Evolutionary conservation across 495 filamentous ascomycete genomes (phyloP).

Genomic region (Sabuloglossum arenarium): DNA sequence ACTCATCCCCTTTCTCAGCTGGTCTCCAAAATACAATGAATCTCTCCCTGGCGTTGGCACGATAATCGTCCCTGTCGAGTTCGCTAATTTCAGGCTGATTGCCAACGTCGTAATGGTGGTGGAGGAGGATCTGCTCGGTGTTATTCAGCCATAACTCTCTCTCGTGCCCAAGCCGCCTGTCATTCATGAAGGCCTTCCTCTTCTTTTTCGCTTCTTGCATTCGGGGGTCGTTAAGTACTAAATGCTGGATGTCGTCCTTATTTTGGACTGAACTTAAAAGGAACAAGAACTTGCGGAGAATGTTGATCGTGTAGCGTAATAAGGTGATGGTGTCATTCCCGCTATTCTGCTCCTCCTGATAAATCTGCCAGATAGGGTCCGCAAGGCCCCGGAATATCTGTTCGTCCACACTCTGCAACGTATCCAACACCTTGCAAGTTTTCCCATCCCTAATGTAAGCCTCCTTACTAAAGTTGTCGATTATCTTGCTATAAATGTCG

Average conservation of each 20-base stretch:
- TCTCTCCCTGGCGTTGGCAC: constrained; percentile 14
- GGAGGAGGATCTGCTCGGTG: constrained; percentile 10
- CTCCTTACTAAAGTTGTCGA: constrained; percentile 13
- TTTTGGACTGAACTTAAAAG: constrained; percentile 12
- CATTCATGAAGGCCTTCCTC: constrained; percentile 14
- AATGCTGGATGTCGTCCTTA: constrained; percentile 14
- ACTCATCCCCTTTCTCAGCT: constrained; percentile 15
- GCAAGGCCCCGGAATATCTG: constrained; percentile 13
- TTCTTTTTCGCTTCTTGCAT: constrained; percentile 13
- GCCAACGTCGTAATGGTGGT: constrained; percentile 11
- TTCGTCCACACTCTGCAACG: constrained; percentile 12
- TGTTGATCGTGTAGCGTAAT: constrained; percentile 13
- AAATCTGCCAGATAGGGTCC: constrained; percentile 16
- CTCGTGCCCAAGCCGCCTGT: constrained; percentile 12
- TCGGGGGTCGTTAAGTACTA: constrained; percentile 11
- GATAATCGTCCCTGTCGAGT: constrained; percentile 16
- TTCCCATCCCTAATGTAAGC: constrained; percentile 10
- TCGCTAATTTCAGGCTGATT: constrained; percentile 13
- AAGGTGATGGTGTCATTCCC: constrained; percentile 8
- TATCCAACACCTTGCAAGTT: constrained; percentile 12
- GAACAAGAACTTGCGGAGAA: constrained; percentile 14
- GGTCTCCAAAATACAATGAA: constrained; percentile 17
- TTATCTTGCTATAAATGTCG: constrained; percentile 13
- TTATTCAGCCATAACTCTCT: constrained; percentile 16
- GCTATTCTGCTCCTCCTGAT: constrained; percentile 9